phyloP scores from a whole-genome alignment of 75 land plant species.

The Ceratopteris richardii region DNA sequence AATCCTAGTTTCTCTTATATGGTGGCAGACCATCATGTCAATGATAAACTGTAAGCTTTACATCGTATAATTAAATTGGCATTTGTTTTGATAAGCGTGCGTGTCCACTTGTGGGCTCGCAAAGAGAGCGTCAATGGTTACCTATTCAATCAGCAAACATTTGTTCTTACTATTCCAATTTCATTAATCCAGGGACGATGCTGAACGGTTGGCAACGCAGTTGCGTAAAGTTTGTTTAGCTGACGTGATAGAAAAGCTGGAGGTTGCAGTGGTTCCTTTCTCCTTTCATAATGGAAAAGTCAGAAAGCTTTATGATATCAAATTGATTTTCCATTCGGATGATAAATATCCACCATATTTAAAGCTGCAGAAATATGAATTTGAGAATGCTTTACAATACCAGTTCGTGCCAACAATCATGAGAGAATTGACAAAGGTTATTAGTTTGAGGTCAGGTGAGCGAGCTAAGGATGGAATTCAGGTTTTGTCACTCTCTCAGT shows the following conservation, averaged over 20 bases:
- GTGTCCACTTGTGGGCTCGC: too few species aligned
- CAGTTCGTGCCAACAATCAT: conserved; percentile 34
- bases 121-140: too few species aligned
- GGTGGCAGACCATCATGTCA: too few species aligned
- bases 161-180: too few species aligned
- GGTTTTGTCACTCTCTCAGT: conserved; percentile 11
- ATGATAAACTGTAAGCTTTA: too few species aligned
- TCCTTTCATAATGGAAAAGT: conserved; percentile 15
- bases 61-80: too few species aligned
- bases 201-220: conserved; percentile 51
- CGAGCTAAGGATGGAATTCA: conserved; percentile 37
- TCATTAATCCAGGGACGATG: conserved; percentile 55
- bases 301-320: conserved; percentile 49
- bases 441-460: conserved; percentile 34
- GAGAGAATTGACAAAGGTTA: conserved; percentile 38
- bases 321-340: conserved; percentile 37
- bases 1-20: too few species aligned
- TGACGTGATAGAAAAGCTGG: conserved; percentile 67
- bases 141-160: too few species aligned
- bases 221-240: conserved; percentile 56
- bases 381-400: conserved; percentile 19
- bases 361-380: conserved; percentile 38
- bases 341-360: conserved; percentile 39
- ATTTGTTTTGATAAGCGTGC: too few species aligned
- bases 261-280: conserved; percentile 50